phyloP scores from a whole-genome alignment of 2,329 filamentous ascomycete genomes.

The Colletotrichum sp. region DNA sequence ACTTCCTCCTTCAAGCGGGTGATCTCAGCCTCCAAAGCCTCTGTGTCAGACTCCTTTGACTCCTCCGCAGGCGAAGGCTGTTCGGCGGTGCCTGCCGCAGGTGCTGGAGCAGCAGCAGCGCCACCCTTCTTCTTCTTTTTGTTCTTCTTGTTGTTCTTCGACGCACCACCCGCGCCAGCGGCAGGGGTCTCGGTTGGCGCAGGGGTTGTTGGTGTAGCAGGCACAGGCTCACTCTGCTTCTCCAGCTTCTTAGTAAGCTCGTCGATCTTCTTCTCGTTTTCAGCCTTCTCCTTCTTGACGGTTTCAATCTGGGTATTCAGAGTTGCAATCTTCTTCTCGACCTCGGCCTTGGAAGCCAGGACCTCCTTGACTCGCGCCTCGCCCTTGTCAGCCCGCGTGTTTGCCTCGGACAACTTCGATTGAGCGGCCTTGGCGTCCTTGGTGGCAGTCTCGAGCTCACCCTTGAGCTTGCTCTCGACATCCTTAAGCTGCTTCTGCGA shows the following conservation, averaged over 20 bases:
- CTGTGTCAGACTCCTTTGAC: constrained; percentile 31
- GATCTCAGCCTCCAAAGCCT: constrained; percentile 54
- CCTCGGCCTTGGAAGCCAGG: constrained; percentile 41
- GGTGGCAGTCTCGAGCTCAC: constrained; percentile 28
- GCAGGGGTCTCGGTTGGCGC: constrained; percentile 25
- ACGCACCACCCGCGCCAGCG: constrained; percentile 19
- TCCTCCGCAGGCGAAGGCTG: constrained; percentile 28
- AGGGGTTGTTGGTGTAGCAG: constrained; percentile 18
- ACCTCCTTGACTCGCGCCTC: constrained; percentile 33
- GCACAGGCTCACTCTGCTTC: constrained; percentile 20
- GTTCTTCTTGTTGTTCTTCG: constrained; percentile 66
- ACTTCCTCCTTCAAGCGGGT: constrained; percentile 57
- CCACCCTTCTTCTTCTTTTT: constrained; percentile 85
- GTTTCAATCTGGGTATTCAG: constrained; percentile 47
- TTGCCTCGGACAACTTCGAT: constrained; percentile 29
- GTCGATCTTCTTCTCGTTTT: constrained; percentile 44
- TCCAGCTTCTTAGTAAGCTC: constrained; percentile 43
- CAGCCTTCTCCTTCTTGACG: constrained; percentile 40
- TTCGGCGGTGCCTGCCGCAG: constrained; percentile 40
- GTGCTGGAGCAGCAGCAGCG: constrained; percentile 37
- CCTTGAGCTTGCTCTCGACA: constrained; percentile 40
- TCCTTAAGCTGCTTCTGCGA: constrained; percentile 49
- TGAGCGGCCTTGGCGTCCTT: constrained; percentile 27
- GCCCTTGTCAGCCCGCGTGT: constrained; percentile 30
- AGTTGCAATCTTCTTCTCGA: constrained; percentile 46